Base-by-base conservation (phyloP, 208 protist genomes). In the Acanthamoeba sp. region DNA sequence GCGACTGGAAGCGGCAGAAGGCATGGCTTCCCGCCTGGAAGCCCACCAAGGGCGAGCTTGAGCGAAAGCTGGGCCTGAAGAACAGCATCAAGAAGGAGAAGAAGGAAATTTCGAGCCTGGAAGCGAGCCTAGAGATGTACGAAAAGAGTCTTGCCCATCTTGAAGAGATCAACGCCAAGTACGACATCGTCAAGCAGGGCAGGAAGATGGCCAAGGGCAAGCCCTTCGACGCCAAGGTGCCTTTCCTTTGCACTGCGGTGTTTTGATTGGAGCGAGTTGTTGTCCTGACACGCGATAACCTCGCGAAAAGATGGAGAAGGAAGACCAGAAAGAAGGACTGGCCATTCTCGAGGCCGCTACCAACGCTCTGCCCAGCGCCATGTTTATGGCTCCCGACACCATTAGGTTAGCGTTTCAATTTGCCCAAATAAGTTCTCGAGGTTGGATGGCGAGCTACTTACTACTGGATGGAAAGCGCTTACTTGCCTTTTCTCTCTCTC, bases 41-140 rank as follows among this genome's bases (percentile, higher is more conserved):
- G n/a, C 76, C 76, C 42, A 85, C 76, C 22, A 85, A 85, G 42
- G 76, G 76, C 38, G 76, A 85, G 76, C 76, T 27, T 4, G 76
- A 85, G 45, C 76, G 76, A 38, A 85, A 85, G 45, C 76, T 85
- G 42, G 76, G 76, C n/a, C 76, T 85, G 10, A 85, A 85, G 76
- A 85, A 85, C 76, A 57, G n/a, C 76, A 85, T 85, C 76, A 1
- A n/a, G 14, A 85, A 85, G 76, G 76, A 85, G 42, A 85, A 85
- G 76, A 85, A 85, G 76, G 76, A 85, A 42, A 50, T 85, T 10
- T 85, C 76, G 24, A 57, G 42, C 76, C n/a, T 85, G 24, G 76
- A 85, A 42, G 76, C 76, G 24, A 85, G 76, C 76, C 76, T 85
- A 4, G 76, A 85, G 45, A 85, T 85, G 76, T 85, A 34, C 32